A percentile compares a stretch with the other conserved stretches of the same genome.
These are phyloP conservation scores for Pseudogymnoascus sp. DNA, from an alignment of 2,329 filamentous ascomycete genomes.

Conservation along the genomic window DNA sequence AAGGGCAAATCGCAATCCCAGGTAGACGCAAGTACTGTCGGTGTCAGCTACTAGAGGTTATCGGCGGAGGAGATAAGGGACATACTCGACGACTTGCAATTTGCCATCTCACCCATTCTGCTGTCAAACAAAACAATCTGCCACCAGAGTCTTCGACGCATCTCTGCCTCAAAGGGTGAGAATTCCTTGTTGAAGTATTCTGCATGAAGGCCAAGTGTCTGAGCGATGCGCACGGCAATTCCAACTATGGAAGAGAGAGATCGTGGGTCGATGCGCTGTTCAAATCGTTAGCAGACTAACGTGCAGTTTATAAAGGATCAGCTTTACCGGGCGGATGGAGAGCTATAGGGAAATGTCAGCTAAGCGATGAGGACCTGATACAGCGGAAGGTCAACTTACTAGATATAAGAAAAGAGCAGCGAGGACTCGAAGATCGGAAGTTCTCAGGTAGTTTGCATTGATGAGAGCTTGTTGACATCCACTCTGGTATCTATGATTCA, in stretches of 20 bases:
- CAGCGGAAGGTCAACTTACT: conserved; percentile 30
- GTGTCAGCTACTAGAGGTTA: too few species aligned
- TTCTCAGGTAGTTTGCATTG: conserved; percentile 36
- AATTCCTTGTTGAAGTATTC: conserved; percentile 45
- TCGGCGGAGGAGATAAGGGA: too few species aligned
- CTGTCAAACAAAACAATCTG: conserved; percentile 61
- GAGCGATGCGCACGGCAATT: conserved; percentile 59
- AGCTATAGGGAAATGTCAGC: too few species aligned
- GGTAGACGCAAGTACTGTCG: conserved; percentile 30
- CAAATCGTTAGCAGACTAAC: conserved; percentile 12
- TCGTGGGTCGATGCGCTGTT: conserved; percentile 45
- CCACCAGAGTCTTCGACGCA: conserved; percentile 70
- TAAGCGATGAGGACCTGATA: too few species aligned
- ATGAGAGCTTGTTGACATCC: conserved; percentile 40
- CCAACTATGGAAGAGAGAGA: conserved; percentile 56
- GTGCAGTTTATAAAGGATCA: too few species aligned
- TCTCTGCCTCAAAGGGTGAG: conserved; percentile 56
- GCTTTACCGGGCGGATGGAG: too few species aligned
- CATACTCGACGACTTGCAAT: conserved; percentile 31
- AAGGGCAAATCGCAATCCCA: conserved; percentile 52
- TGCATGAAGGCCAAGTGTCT: conserved; percentile 61
- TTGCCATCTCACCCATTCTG: conserved; percentile 60
- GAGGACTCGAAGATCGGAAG: conserved; percentile 37
- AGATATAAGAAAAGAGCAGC: conserved; percentile 48
- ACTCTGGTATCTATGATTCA: conserved; percentile 37